Base-by-base conservation (phyloP, 148 eudicot species). In the Fagopyrum homotropicum region DNA sequence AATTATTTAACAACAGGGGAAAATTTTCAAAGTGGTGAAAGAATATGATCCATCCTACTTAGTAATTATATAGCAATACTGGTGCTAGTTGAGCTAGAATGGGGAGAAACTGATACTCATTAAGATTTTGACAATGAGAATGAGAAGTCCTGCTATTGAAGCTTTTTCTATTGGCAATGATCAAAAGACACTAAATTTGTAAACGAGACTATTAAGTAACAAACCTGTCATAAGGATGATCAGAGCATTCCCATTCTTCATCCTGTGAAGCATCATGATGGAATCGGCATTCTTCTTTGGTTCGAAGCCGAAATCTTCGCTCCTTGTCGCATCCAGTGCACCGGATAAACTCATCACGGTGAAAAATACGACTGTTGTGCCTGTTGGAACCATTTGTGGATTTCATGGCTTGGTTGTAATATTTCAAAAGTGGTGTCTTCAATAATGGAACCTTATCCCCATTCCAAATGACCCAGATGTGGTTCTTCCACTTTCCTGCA, bases 321-420 rank as follows among this genome's bases (percentile, higher is more conserved):
- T 80, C 80, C 77, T 89, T 89, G 55, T 75, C 74, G 77, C 97
- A 92, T 22, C 64, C 73, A 14, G 83, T 73, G 71, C 97, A 92
- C 44, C 75, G 80, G 52, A 88, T 77, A 79, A 89, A 88, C 82
- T 92, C 97, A 73, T 92, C 97, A 44, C 90, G 94, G 40, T 92
- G 97, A 69, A 83, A 80, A 70, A 69, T 75, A 17, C 82, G 79
- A 17, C 81, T 80, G 14, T 64, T 79, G 1, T 80, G 83, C 76
- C 79, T 82, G 12, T 78, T 76, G 6, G 84, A 75, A 48, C 85
- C 81, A 49, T 80, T 85, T 44, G 82, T 79, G 76, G 77, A 63
- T 76, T 82, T 84, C 52, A 77, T 72, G n/a, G 85, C 76, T 55
- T 83, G 80, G 66, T 77, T 80, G 60, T 90, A 85, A 75, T 86